A percentile compares a stretch with the other conserved stretches of the same genome.
phyloP scores from a whole-genome alignment of 768 basidiomycete genomes.

The Suillus discolor region DNA sequence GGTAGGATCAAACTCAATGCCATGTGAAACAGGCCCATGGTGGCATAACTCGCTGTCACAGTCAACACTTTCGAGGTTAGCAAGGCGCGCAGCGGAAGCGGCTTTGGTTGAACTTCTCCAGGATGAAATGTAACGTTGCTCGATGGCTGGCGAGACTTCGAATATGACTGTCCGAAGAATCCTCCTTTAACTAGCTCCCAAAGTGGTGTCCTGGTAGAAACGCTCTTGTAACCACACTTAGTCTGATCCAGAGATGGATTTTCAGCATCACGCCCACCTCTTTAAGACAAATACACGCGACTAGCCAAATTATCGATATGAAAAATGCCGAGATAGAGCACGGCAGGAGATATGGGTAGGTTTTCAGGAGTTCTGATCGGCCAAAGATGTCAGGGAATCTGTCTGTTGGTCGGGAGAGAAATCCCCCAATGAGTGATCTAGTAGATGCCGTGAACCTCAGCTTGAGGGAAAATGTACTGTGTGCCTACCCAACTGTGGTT shows the following conservation, averaged over 20 bases:
- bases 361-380: slow-evolving; percentile 52
- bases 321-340: slow-evolving; percentile 54
- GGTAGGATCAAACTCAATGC: slow-evolving; percentile 49
- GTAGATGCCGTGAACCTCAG: not conserved
- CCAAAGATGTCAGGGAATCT: slow-evolving; percentile 67
- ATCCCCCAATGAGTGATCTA: slow-evolving; percentile 71
- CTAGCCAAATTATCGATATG: not conserved
- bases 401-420: slow-evolving; percentile 63
- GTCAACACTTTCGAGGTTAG: slow-evolving; percentile 57
- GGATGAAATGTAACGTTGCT: too few relatives aligned
- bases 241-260: not conserved
- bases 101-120: slow-evolving; percentile 14
- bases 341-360: slow-evolving; percentile 75
- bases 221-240: not conserved
- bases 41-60: slow-evolving; percentile 61
- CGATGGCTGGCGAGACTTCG: not conserved
- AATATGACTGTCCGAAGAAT: not conserved
- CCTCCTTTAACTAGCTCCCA: not conserved
- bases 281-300: not conserved
- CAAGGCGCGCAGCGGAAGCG: slow-evolving; percentile 50
- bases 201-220: not conserved
- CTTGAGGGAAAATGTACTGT: slow-evolving; percentile 12
- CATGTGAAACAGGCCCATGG: slow-evolving; percentile 64
- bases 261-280: not conserved
- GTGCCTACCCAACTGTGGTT: slow-evolving; percentile 42